Conservation (phyloP, 352 stramenopile genomes). For the Pythium aquatile region DNA sequence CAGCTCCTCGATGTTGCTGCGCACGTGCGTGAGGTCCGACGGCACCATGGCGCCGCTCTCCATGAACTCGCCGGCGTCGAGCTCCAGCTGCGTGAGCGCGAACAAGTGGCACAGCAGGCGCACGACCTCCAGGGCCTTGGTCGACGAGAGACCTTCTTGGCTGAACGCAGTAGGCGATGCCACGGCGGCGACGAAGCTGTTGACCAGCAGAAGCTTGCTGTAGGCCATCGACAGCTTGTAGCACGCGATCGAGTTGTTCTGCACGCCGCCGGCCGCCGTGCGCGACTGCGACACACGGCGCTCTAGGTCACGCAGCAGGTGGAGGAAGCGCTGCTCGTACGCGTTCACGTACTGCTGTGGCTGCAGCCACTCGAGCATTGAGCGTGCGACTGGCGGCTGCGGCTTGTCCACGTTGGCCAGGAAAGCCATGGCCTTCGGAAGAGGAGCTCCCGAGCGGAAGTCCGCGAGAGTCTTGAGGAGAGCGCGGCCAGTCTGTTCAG, state of each 20-base stretch:
- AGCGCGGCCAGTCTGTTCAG: conserved; percentile 16
- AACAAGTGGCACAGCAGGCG: conserved; percentile 68
- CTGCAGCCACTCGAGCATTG: conserved; percentile 36
- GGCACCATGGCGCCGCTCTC: conserved; percentile 50
- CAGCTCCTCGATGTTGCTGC: conserved; percentile 48
- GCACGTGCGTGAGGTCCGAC: conserved; percentile 47
- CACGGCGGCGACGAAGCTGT: conserved; percentile 42
- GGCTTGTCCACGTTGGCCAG: conserved; percentile 48
- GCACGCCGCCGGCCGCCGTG: conserved; percentile 41
- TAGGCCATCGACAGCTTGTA: conserved; percentile 65
- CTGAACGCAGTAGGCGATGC: conserved; percentile 30
- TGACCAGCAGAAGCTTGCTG: conserved; percentile 48
- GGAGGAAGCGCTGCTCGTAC: conserved; percentile 60
- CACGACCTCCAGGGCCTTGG: conserved; percentile 37
- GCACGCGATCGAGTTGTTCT: conserved; percentile 59
- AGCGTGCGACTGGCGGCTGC: neutral
- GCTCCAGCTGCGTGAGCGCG: conserved; percentile 70
- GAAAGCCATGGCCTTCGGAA: conserved; percentile 44
- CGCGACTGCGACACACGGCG: conserved; percentile 28
- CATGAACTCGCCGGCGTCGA: conserved; percentile 60
- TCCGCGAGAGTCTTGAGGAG: conserved; percentile 44
- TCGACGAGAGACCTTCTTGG: conserved; percentile 29
- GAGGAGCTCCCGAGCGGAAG: conserved; percentile 30
- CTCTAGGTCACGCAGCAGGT: conserved; percentile 44
- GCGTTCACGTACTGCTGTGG: conserved; percentile 39